Base-by-base conservation (phyloP, 495 filamentous ascomycete genomes). In the Tuber indicum region DNA sequence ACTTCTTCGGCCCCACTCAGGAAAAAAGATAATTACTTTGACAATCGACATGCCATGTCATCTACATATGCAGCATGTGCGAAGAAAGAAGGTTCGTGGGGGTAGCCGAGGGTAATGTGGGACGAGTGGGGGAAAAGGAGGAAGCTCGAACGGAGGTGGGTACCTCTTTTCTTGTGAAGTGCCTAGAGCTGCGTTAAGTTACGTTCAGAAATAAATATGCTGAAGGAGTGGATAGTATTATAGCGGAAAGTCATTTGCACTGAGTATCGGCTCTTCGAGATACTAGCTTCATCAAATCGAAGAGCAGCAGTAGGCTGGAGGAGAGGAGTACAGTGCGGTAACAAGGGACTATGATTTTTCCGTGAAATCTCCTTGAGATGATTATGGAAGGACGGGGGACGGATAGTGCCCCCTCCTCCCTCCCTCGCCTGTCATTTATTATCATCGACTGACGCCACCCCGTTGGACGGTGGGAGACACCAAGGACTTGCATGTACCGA, bases 401-500 rank as follows among this genome's bases (percentile, higher is more conserved):
- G 26, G 26, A 62, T 32, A 32, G 14, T 52, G n/a, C 23, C 49
- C 23, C 52, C 12, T 10, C 9, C 52, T 62, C n/a, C 58, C 58
- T 62, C 58, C 58, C 58, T 62, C 58, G 58, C n/a, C 3, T 62
- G 58, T 62, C 58, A 62, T 16, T 62, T n/a, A 62, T 5, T 26
- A 62, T 32, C 58, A 58, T 26, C n/a, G n/a, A 62, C 9, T n/a
- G 58, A 26, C 10, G 32, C 58, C 12, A 6, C 58, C 58, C 8
- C 9, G 12, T 62, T 62, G 58, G n/a, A 62, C 49, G n/a, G 58
- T 16, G 4, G 16, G n/a, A 62, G 58, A 16, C 58, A 62, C n/a
- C n/a, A 62, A 14, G 58, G 58, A 32, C 32, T 49, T 75, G 52
- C 71, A 79, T 79, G 77, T 80, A 73, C 71, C 77, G 74, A 80